These are phyloP conservation scores for Pascua guehoae DNA, from an alignment of 1,284 basidiomycete genomes.

Conservation along the genomic window DNA sequence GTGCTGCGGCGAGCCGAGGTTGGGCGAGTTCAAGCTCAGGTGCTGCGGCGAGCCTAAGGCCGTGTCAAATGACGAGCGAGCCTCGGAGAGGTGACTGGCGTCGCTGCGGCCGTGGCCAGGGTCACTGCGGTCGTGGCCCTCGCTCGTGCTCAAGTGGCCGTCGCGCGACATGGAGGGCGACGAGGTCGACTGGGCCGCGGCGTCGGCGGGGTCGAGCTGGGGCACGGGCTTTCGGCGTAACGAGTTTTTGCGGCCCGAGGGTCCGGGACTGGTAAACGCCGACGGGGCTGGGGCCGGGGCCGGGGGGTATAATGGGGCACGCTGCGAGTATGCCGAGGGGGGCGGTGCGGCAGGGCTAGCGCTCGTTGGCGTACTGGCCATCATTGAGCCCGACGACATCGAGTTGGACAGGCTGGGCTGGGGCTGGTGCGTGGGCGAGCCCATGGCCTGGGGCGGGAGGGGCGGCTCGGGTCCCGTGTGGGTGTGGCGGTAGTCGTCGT, in stretches of 20 bases:
- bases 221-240: constrained; percentile 23
- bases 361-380: too few species aligned
- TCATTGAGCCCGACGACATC: neutral
- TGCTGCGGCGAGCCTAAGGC: too few species aligned
- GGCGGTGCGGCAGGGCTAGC: neutral
- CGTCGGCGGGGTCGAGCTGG: constrained; percentile 4
- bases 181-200: neutral
- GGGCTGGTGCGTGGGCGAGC: neutral
- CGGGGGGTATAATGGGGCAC: neutral
- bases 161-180: neutral
- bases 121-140: neutral
- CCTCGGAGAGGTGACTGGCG: neutral
- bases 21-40: too few species aligned
- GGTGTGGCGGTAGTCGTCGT: neutral
- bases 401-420: neutral
- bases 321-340: neutral
- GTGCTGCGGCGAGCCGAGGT: too few species aligned
- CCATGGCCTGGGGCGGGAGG: neutral
- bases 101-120: neutral
- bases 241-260: constrained; percentile 9
- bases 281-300: neutral
- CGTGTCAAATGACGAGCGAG: too few species aligned
- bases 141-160: neutral
- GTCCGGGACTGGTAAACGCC: neutral
- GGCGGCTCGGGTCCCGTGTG: neutral